phyloP scores from a whole-genome alignment of 495 filamentous ascomycete genomes.

The Neurospora pannonica region DNA sequence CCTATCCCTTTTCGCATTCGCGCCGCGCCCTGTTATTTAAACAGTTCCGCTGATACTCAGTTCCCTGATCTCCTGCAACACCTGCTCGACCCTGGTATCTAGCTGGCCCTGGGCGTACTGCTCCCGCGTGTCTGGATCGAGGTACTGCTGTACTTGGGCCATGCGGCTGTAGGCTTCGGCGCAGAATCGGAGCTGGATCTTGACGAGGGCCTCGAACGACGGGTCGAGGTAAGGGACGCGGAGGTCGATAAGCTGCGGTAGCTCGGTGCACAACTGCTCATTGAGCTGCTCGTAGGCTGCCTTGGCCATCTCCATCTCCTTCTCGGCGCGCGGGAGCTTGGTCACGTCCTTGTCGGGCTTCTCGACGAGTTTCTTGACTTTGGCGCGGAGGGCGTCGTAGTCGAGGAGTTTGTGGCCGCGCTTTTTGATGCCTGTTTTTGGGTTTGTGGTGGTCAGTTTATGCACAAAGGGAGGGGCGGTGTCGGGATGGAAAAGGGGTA shows the following conservation, averaged over 20 bases:
- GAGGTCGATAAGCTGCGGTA: conserved; percentile 96
- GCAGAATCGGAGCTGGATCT: conserved; percentile 96
- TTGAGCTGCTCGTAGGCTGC: conserved; percentile 92
- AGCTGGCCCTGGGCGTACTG: conserved; percentile 92
- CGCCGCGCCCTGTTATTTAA: conserved; percentile 14
- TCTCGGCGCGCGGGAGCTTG: conserved; percentile 88
- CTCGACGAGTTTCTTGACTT: conserved; percentile 92
- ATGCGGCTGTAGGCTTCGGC: conserved; percentile 94
- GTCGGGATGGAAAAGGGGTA: neutral
- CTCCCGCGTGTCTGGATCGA: conserved; percentile 91
- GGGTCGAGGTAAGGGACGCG: conserved; percentile 95
- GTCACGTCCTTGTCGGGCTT: conserved; percentile 97
- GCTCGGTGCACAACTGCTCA: conserved; percentile 83
- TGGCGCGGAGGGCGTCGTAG: conserved; percentile 90
- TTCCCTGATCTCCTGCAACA: conserved; percentile 92
- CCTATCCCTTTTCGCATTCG: neutral
- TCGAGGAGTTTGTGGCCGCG: conserved; percentile 95
- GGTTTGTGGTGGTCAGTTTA: neutral
- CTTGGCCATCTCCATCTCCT: conserved; percentile 87
- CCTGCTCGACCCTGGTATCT: conserved; percentile 88
- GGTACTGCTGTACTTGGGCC: conserved; percentile 98
- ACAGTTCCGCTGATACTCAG: conserved; percentile 74
- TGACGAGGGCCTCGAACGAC: conserved; percentile 92
- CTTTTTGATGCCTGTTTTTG: conserved; percentile 74
- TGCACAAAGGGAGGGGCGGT: neutral